phyloP scores from a whole-genome alignment of 192 early-diverging fungal genomes.

The Coemansia sp. region DNA sequence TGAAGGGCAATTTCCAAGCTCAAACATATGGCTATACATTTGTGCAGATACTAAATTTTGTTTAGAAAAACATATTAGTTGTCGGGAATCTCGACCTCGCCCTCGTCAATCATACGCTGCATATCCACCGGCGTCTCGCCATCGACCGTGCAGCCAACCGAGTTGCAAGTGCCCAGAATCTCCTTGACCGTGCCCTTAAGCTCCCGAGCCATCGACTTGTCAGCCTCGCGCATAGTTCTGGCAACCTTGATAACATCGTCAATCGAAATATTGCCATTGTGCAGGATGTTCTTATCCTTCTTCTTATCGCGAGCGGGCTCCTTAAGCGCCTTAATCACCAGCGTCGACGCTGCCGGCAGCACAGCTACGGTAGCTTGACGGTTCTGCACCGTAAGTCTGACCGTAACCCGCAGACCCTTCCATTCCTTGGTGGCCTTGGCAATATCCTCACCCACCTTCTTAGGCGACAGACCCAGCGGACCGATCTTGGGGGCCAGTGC shows the following conservation, averaged over 20 bases:
- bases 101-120: constrained; percentile 78
- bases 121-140: constrained; percentile 90
- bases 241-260: constrained; percentile 95
- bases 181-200: constrained; percentile 89
- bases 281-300: constrained; percentile 99
- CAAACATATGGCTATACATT: too few relatives aligned
- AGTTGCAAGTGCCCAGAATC: constrained; percentile 7
- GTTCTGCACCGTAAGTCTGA: constrained; percentile 99
- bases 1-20: too few relatives aligned
- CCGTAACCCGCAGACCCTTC: constrained; percentile 99
- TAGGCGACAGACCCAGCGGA: constrained; percentile 99
- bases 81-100: constrained; percentile 72
- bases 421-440: constrained; percentile 99
- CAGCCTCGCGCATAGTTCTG: constrained; percentile 79
- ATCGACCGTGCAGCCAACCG: constrained; percentile 62
- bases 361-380: constrained; percentile 97
- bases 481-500: constrained; percentile 99
- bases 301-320: constrained; percentile 96
- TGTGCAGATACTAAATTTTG: neutral
- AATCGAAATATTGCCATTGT: constrained; percentile 92
- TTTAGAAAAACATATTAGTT: constrained; percentile 27
- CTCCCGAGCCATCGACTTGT: constrained; percentile 93
- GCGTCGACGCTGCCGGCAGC: constrained; percentile 92
- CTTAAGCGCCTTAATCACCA: constrained; percentile 96
- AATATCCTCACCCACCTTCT: constrained; percentile 99